Evolutionary conservation across 108 stramenopile genomes (phyloP), one percentile per base, ranked within the genome.

Genomic region (Skeletonema potamos): DNA sequence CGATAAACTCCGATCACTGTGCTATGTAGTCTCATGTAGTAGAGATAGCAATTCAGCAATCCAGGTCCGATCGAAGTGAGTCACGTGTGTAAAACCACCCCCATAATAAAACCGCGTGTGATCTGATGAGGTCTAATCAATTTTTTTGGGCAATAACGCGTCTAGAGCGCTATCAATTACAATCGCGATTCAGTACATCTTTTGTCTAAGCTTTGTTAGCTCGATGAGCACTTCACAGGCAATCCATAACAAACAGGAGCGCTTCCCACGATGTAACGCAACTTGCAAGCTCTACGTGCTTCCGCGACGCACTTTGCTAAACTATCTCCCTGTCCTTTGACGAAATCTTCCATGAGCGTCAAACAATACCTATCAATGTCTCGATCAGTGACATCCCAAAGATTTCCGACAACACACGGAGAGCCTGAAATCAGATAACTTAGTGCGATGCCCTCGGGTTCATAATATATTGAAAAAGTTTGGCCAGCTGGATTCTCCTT

Each of bases 371-470:
- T 84, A 73, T 99, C 98, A 83, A 99, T 98, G 70, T 99, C 98
- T 63, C 88, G 81, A 72, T 99, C 98, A 27, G 97, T 98, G 13
- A 99, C 98, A 77, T 99, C 98, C 98, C 98, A 99, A 17, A 99
- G 74, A 79, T 99, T 99, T 15, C 94, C 97, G 18, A 98, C 96
- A 0, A 99, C 97, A 62, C 96, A 96, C 1, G 96, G 96, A 41
- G 94, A 83, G 3, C 98, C 97, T 18, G 92, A 92, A 34, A 67
- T 72, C 20, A 99, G 82, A 77, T 99, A 97, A 13, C 91, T 85
- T 27, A 96, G 63, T n/a, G 87, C 96, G 65, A 96, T 90, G 9
- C 98, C 97, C 62, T 93, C 92, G 9, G 98, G 96, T 74, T 98
- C 97, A 72, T 93, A 97, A 54, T 68, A 81, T 24, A 51, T 51